Conservation (phyloP, 2,329 filamentous ascomycete species). For the Thermochaetoides dissita region DNA sequence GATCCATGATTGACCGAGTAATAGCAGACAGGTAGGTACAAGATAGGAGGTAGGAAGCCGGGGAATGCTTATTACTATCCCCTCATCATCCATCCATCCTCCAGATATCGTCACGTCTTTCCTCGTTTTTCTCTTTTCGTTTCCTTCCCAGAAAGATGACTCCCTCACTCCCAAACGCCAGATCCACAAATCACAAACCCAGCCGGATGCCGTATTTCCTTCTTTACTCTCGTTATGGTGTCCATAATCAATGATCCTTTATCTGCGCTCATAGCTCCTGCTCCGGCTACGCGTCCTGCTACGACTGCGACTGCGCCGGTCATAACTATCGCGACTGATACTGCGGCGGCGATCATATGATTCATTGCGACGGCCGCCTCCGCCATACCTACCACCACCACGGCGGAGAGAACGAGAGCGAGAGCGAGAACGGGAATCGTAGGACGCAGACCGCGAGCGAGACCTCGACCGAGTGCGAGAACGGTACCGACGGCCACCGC, state of each 20-base stretch:
- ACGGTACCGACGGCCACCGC: constrained; percentile 27
- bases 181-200: background rate
- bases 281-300: constrained; percentile 8
- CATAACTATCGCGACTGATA: constrained; percentile 29
- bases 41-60: too few relatives aligned
- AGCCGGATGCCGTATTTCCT: too few relatives aligned
- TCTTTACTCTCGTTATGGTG: too few relatives aligned
- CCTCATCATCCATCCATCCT: too few relatives aligned
- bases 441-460: constrained; percentile 1
- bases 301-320: constrained; percentile 18
- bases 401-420: constrained; percentile 18
- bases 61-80: too few relatives aligned
- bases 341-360: constrained; percentile 23
- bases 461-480: constrained; percentile 27
- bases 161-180: constrained; percentile 3
- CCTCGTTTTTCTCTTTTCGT: too few relatives aligned
- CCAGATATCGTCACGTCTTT: too few relatives aligned
- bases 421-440: constrained; percentile 28
- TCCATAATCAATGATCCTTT: too few relatives aligned
- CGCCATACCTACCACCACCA: constrained; percentile 18
- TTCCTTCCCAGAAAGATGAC: too few relatives aligned
- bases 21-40: too few relatives aligned
- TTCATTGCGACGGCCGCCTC: constrained; percentile 28
- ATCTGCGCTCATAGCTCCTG: constrained; percentile 4
- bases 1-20: too few relatives aligned